phyloP scores from a whole-genome alignment of 2,329 filamentous ascomycete species.

The Hymenoscyphus occultus region DNA sequence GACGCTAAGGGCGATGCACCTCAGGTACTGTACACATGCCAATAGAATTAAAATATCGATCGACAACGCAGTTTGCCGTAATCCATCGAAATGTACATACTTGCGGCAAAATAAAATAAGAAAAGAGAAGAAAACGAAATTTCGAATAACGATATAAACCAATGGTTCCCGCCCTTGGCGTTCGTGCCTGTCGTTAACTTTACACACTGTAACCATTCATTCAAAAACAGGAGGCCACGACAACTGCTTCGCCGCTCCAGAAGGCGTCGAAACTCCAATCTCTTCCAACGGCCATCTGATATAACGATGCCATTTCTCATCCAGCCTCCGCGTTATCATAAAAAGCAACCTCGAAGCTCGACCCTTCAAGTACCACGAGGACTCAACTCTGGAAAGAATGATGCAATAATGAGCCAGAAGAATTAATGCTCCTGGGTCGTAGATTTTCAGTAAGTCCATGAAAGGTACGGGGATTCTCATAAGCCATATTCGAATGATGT shows the following conservation, averaged over 20 bases:
- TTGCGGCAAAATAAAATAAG: no score
- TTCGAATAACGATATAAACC: neutral
- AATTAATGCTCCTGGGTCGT: slow-evolving; percentile 22
- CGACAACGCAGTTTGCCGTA: no score
- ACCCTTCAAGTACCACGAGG: slow-evolving; percentile 24
- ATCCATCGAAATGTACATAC: no score
- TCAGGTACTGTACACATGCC: no score
- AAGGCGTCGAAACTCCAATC: neutral
- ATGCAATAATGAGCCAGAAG: slow-evolving; percentile 28
- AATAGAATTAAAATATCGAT: no score
- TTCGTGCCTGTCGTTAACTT: neutral
- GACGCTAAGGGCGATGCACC: no score
- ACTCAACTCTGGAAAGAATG: slow-evolving; percentile 21
- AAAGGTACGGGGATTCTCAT: slow-evolving; percentile 19
- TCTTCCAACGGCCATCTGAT: slow-evolving; percentile 17
- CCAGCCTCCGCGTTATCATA: slow-evolving; percentile 12
- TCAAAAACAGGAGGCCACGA: neutral
- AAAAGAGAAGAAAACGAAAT: neutral
- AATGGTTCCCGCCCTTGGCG: neutral
- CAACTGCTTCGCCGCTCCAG: neutral
- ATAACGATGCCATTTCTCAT: slow-evolving; percentile 12
- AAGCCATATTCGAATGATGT: slow-evolving; percentile 24
- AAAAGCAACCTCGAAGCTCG: slow-evolving; percentile 14
- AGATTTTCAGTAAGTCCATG: slow-evolving; percentile 16
- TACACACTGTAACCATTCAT: neutral